Evolutionary conservation across 2,329 filamentous ascomycete species (phyloP).

Genomic region (Cladophialophora exuberans): DNA sequence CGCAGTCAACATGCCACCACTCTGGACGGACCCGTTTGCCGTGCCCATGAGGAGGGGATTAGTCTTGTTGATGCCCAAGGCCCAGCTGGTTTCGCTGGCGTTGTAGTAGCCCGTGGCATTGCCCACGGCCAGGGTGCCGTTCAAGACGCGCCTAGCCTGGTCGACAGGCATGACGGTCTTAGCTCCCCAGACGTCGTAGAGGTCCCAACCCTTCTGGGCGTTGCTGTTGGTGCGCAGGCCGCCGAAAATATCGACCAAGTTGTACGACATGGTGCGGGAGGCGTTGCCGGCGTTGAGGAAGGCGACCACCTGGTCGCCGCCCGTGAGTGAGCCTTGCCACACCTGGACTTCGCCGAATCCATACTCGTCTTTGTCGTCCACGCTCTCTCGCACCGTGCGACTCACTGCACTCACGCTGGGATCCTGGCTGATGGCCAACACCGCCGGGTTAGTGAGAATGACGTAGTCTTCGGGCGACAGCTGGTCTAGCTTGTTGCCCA

Average conservation of each 20-base stretch:
- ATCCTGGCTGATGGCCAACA: constrained; percentile 56
- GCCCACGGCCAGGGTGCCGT: constrained; percentile 37
- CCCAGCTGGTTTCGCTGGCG: constrained; percentile 53
- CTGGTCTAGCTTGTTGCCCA: constrained; percentile 49
- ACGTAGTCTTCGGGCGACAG: constrained; percentile 48
- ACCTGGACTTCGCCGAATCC: constrained; percentile 54
- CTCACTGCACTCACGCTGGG: constrained; percentile 45
- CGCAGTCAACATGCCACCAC: constrained; percentile 39
- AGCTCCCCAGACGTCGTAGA: constrained; percentile 60
- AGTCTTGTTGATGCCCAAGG: constrained; percentile 48
- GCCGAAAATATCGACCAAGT: constrained; percentile 58
- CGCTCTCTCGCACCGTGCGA: constrained; percentile 50
- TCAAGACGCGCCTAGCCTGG: constrained; percentile 50
- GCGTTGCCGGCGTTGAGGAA: constrained; percentile 55
- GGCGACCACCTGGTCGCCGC: constrained; percentile 53
- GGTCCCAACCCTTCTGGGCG: constrained; percentile 52
- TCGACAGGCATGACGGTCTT: constrained; percentile 51
- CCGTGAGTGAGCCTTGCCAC: constrained; percentile 53
- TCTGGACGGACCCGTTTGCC: constrained; percentile 49
- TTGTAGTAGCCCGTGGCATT: constrained; percentile 50
- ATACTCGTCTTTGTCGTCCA: constrained; percentile 46
- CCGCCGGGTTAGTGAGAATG: constrained; percentile 53
- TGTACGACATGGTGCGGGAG: constrained; percentile 52
- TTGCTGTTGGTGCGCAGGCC: constrained; percentile 47
- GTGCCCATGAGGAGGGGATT: constrained; percentile 51